phyloP scores from a whole-genome alignment of 768 basidiomycete genomes.

The Erythrobasidium yunnanense region DNA sequence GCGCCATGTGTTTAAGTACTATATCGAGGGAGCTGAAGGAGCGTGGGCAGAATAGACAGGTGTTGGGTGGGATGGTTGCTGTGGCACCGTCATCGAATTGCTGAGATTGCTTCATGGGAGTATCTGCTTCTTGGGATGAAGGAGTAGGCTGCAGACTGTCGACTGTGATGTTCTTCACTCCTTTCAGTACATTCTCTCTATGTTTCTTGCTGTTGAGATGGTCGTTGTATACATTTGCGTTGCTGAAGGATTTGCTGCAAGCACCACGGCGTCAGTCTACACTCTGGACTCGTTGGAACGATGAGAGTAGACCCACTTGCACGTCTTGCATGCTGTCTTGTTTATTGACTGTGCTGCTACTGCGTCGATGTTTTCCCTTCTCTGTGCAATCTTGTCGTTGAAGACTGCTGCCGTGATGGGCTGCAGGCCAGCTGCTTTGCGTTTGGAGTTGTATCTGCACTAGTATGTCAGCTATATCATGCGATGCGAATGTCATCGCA shows the following conservation, averaged over 20 bases:
- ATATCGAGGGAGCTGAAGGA: constrained; percentile 48
- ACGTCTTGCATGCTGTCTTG: constrained; percentile 54
- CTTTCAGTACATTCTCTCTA: constrained; percentile 59
- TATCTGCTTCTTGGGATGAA: not conserved
- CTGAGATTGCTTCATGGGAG: not conserved
- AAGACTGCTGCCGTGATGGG: constrained; percentile 69
- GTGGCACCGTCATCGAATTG: not conserved
- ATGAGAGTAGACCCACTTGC: constrained; percentile 74
- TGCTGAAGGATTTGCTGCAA: constrained; percentile 74
- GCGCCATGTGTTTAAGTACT: constrained; percentile 78
- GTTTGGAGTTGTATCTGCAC: constrained; percentile 82
- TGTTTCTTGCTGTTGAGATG: constrained; percentile 85
- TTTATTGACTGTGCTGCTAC: constrained; percentile 9
- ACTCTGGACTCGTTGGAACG: no score
- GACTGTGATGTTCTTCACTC: constrained; percentile 29
- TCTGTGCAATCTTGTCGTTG: constrained; percentile 75
- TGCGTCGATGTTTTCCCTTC: constrained; percentile 39
- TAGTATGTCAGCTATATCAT: not conserved
- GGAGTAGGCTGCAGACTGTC: constrained; percentile 5
- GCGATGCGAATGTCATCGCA: no score
- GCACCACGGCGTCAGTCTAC: no score
- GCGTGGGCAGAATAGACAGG: constrained; percentile 74
- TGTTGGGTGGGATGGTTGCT: constrained; percentile 45
- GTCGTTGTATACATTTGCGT: constrained; percentile 76
- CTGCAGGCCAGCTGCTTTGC: constrained; percentile 61